Evolutionary conservation across 164 flowering plant species (phyloP), one percentile per base, ranked within the genome.

Genomic region (Stephania japonica): DNA sequence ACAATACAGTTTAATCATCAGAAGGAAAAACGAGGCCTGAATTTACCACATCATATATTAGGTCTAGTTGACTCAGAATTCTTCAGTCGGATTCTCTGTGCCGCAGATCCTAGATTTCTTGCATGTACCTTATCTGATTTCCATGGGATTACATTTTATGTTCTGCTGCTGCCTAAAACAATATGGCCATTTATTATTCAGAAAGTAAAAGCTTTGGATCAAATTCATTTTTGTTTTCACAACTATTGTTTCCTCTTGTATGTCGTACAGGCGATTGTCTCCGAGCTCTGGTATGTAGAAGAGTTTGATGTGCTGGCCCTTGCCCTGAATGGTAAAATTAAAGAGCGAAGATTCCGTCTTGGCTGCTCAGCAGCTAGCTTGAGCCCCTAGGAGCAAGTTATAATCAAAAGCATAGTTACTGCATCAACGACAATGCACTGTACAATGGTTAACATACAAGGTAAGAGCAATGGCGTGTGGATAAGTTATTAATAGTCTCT

Each of bases 261-360:
- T 70, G n/a, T 73, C 4, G 56, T 75, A 41, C 86, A 95, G 98
- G 97, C 97, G 18, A 75, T 62, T 3, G 89, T 93, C 0, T 86
- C 92, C 0, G 97, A 96, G 84, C 90, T 96, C 50, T 96, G 99
- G 98, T 91, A 84, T 65, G 98, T 96, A 24, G 99, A 96, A 82
- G 99, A 93, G 76, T 86, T 85, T 72, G 97, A 93, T 73, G 78
- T 91, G 16, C 76, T 93, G 81, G 97, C 98, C 0, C 95, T 96
- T 69, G 97, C 97, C 9, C 74, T 96, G 80, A 75, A 93, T 79
- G 99, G 99, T 73, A 87, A 86, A 77, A 86, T 89, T 87, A 91
- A 90, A 77, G 78, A 80, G 56, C 87, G 83, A 50, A 81, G 75
- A 44, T 93, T 89, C 77, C 83, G 76, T 43, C 83, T 96, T 12